Conservation (phyloP, 495 filamentous ascomycete genomes). For the Penicillium simplicissimum region DNA sequence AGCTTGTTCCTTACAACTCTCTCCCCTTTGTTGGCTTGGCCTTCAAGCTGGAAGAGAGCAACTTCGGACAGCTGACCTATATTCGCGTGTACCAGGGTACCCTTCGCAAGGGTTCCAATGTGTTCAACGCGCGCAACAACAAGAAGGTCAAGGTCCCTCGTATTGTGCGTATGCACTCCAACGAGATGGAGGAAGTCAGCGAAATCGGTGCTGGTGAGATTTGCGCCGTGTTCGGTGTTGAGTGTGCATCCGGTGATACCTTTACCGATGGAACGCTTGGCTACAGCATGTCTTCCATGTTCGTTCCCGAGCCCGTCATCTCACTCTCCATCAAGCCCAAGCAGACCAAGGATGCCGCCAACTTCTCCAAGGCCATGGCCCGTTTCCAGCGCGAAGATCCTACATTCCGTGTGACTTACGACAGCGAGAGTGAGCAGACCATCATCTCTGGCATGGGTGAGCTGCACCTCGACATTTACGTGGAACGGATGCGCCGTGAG, state of each 20-base stretch:
- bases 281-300: slow-evolving; percentile 98
- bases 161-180: slow-evolving; percentile 99
- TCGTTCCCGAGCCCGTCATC: slow-evolving; percentile 97
- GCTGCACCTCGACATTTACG: slow-evolving; percentile 94
- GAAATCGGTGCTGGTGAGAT: slow-evolving; percentile 97
- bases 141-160: slow-evolving; percentile 97
- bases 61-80: slow-evolving; percentile 97
- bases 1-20: slow-evolving; percentile 88
- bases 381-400: slow-evolving; percentile 99
- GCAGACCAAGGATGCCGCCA: slow-evolving; percentile 84
- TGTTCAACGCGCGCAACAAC: slow-evolving; percentile 90
- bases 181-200: slow-evolving; percentile 95
- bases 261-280: slow-evolving; percentile 95
- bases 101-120: slow-evolving; percentile 80
- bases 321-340: slow-evolving; percentile 97
- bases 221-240: slow-evolving; percentile 96
- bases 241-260: slow-evolving; percentile 96
- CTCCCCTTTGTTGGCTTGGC: slow-evolving; percentile 93
- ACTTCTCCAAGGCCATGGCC: slow-evolving; percentile 98
- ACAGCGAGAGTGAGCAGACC: slow-evolving; percentile 86
- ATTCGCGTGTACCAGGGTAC: slow-evolving; percentile 97
- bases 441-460: slow-evolving; percentile 99
- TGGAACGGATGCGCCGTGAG: slow-evolving; percentile 97
- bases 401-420: slow-evolving; percentile 93
- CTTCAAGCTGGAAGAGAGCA: slow-evolving; percentile 99